phyloP scores from a whole-genome alignment of 176 grass and related monocot species.

The Phoenix roebelenii region DNA sequence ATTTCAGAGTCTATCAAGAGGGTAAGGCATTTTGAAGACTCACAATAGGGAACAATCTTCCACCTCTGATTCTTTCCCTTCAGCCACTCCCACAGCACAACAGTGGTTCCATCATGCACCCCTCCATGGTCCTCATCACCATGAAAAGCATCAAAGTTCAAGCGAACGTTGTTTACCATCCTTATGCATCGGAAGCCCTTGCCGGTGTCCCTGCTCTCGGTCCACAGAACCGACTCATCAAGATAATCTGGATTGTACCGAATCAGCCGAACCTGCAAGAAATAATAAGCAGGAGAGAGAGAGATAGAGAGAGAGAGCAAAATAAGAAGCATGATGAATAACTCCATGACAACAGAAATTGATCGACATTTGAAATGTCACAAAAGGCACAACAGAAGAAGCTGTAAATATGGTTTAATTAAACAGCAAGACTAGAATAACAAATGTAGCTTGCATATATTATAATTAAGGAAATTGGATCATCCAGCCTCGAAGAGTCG shows the following conservation, averaged over 20 bases:
- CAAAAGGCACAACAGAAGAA: no score
- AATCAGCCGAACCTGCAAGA: conserved; percentile 52
- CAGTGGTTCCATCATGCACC: conserved; percentile 60
- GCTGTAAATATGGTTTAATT: no score
- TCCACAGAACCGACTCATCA: conserved; percentile 89
- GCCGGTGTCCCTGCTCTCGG: conserved; percentile 72
- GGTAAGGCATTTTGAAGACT: conserved; percentile 14
- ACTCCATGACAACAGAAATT: no score
- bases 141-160: conserved; percentile 84
- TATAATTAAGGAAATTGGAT: no score
- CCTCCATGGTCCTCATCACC: conserved; percentile 83
- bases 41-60: conserved; percentile 83
- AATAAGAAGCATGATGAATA: no score
- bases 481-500: no score
- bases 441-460: no score
- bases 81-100: conserved; percentile 93
- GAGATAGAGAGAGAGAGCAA: not conserved
- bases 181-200: conserved; percentile 76
- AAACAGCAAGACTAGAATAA: no score
- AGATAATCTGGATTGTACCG: conserved; percentile 57
- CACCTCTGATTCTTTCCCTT: conserved; percentile 93
- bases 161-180: conserved; percentile 94
- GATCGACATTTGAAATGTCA: no score
- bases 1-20: no score
- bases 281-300: not conserved